Evolutionary conservation across 345 rosid genomes (phyloP).

Genomic region (Hibiscus tridactylites): DNA sequence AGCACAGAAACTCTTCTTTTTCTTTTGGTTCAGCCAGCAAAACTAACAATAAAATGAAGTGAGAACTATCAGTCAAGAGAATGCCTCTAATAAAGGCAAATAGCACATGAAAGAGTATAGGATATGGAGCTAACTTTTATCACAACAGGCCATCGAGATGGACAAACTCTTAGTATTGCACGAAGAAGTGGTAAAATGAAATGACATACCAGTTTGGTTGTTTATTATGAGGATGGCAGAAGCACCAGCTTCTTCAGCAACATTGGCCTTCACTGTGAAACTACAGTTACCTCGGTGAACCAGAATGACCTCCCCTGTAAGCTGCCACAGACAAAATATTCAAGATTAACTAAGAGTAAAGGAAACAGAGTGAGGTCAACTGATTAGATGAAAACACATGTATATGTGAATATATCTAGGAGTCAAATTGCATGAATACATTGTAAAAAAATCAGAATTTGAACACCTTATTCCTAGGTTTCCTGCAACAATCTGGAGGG

Average conservation of each 20-base stretch:
- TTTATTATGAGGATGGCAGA: constrained; percentile 63
- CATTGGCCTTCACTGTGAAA: constrained; percentile 54
- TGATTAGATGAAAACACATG: neutral
- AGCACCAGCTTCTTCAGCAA: constrained; percentile 53
- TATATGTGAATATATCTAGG: neutral
- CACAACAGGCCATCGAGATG: neutral
- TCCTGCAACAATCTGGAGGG: constrained; percentile 59
- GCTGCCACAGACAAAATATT: constrained; percentile 25
- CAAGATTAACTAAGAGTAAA: constrained; percentile 10
- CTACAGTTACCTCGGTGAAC: constrained; percentile 66
- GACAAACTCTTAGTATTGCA: neutral
- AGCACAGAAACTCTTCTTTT: neutral
- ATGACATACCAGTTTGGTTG: constrained; percentile 38
- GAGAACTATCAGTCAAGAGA: neutral
- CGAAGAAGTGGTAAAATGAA: neutral
- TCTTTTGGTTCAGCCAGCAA: neutral
- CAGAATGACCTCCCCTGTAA: constrained; percentile 40
- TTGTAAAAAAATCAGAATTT: neutral
- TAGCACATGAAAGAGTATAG: neutral
- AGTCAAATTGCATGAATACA: neutral
- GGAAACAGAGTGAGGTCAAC: neutral
- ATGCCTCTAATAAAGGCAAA: neutral
- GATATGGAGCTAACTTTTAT: neutral
- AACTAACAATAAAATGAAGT: neutral
- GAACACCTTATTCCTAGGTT: constrained; percentile 45